A percentile compares a stretch with the other conserved stretches of the same genome.
Evolutionary conservation across 805 yeast genomes (phyloP).

Genomic region (Jamesozyma spencerorum): DNA sequence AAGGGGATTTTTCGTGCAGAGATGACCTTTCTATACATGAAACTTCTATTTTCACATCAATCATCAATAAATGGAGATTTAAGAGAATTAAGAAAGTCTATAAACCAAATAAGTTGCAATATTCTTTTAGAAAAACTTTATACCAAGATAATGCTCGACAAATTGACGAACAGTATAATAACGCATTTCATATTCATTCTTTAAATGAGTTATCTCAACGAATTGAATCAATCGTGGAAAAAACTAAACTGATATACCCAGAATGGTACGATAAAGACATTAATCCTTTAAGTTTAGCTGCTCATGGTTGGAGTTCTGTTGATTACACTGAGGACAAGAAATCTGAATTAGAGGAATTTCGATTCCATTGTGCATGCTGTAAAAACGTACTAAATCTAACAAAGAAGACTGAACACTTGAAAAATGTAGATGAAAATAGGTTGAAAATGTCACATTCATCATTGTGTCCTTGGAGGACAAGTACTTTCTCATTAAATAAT

Average conservation of each 20-base stretch:
- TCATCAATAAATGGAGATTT: no score
- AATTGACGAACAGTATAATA: conserved; percentile 2
- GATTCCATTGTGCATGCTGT: conserved; percentile 11
- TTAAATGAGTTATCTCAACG: conserved; percentile 7
- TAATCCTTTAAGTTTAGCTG: conserved; percentile 13
- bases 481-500: conserved; percentile 6
- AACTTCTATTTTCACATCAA: no score
- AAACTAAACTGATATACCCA: conserved; percentile 4
- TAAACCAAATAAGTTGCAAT: no score
- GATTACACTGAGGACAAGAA: neutral
- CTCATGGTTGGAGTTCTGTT: conserved; percentile 14
- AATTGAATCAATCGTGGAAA: conserved; percentile 8
- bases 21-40: no score
- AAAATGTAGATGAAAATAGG: neutral
- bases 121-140: neutral
- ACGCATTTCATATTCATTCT: conserved; percentile 9
- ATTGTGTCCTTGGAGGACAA: conserved; percentile 13
- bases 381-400: conserved; percentile 7
- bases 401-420: no score
- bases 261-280: conserved; percentile 16
- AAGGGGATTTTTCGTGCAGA: no score
- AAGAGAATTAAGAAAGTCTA: no score
- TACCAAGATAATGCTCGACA: conserved; percentile 8
- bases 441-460: no score
- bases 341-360: neutral